These are phyloP conservation scores for Alternaria sp. DNA, from an alignment of 2,329 filamentous ascomycete species.

Conservation along the genomic window DNA sequence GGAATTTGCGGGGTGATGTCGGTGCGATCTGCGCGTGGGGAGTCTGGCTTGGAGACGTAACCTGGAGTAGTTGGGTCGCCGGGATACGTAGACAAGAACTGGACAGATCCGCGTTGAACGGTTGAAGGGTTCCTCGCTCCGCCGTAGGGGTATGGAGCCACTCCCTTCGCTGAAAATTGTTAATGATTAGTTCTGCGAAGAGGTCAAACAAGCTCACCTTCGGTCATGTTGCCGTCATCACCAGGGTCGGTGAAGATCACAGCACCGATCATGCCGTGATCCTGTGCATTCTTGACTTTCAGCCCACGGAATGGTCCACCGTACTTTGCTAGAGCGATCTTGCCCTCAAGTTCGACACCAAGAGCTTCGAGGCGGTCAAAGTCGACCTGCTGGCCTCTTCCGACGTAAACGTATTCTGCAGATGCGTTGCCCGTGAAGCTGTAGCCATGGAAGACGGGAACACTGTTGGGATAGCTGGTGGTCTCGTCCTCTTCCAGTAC, in stretches of 20 bases:
- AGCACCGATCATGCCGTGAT: constrained; percentile 53
- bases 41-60: constrained; percentile 84
- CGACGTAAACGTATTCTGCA: constrained; percentile 57
- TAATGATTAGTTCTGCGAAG: not conserved
- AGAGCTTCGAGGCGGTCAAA: constrained; percentile 52
- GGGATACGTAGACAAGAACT: constrained; percentile 67
- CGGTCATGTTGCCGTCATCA: constrained; percentile 56
- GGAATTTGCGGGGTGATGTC: constrained; percentile 76
- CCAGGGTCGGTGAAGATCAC: constrained; percentile 55
- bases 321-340: constrained; percentile 57
- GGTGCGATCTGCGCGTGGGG: constrained; percentile 70
- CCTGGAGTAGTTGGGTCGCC: constrained; percentile 55
- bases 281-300: constrained; percentile 57
- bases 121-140: constrained; percentile 54
- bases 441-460: constrained; percentile 57
- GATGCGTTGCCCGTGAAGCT: constrained; percentile 54
- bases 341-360: constrained; percentile 54
- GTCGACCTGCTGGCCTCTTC: constrained; percentile 52
- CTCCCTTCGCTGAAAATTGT: constrained; percentile 47
- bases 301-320: constrained; percentile 55
- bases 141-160: constrained; percentile 51
- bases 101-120: constrained; percentile 56
- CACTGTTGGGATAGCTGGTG: constrained; percentile 47
- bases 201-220: constrained; percentile 12
- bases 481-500: constrained; percentile 44